Conservation (phyloP, 257 asterid species). For the Scutellaria barbata region DNA sequence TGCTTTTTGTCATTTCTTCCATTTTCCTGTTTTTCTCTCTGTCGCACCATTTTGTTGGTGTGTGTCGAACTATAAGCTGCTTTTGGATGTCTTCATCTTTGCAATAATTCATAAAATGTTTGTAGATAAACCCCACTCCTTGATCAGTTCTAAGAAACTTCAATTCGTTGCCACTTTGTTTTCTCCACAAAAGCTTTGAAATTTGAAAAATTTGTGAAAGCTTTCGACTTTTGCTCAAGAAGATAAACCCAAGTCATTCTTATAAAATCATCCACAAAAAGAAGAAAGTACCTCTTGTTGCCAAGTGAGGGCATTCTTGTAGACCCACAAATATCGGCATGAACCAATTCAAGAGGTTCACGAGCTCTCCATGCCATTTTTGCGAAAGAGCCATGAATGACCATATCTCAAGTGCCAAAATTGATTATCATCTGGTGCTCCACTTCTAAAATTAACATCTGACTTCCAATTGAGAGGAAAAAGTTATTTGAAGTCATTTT, state of each 20-base stretch:
- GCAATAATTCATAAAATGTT: constrained; percentile 21
- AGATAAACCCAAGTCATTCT: constrained; percentile 25
- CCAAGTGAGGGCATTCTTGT: background rate
- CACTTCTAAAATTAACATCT: background rate
- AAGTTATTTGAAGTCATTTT: background rate
- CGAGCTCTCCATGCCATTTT: constrained; percentile 10
- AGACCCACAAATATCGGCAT: constrained; percentile 31
- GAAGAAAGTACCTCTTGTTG: constrained; percentile 5
- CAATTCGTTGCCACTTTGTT: background rate
- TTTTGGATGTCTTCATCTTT: constrained; percentile 11
- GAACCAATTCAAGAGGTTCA: constrained; percentile 25
- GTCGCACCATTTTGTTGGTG: constrained; percentile 25
- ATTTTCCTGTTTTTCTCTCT: background rate
- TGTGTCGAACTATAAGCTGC: constrained; percentile 1
- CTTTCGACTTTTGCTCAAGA: constrained; percentile 13
- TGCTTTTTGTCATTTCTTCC: constrained; percentile 17
- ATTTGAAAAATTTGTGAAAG: background rate
- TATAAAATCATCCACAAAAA: constrained; percentile 15
- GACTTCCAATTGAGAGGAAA: background rate
- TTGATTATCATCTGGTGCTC: background rate
- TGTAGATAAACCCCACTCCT: constrained; percentile 27
- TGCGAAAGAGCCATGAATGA: background rate
- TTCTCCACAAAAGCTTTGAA: constrained; percentile 20
- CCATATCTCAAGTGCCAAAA: background rate
- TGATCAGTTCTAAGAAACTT: constrained; percentile 18